phyloP scores from a whole-genome alignment of 2,329 filamentous ascomycete genomes.

The Trichoderma brevicompactum region DNA sequence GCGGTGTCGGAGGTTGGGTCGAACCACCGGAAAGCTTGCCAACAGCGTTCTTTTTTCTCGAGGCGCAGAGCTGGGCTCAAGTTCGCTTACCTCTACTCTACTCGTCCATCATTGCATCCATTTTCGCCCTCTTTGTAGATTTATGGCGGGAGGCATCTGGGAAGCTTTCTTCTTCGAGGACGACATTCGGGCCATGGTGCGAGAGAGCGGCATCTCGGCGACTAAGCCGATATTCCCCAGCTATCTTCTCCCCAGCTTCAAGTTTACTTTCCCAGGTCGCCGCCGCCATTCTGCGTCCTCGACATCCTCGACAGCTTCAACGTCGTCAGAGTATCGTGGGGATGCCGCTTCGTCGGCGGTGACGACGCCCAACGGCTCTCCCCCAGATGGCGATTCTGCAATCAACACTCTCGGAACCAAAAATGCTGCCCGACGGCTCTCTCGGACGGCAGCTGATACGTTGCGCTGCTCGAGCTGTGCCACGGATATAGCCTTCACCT shows the following conservation, averaged over 20 bases:
- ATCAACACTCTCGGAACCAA: not conserved
- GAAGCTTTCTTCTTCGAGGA: constrained; percentile 19
- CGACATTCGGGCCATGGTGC: constrained; percentile 37
- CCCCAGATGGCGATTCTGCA: constrained; percentile 31
- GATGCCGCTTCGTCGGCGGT: constrained; percentile 37
- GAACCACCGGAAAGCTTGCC: constrained; percentile 15
- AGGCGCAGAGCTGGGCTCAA: not conserved
- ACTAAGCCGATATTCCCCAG: constrained; percentile 53
- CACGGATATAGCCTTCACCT: constrained; percentile 62
- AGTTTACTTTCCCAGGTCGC: constrained; percentile 50
- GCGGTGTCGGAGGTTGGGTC: constrained; percentile 20
- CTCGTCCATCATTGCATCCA: not conserved
- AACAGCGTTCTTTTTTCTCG: not conserved
- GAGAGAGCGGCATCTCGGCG: constrained; percentile 47
- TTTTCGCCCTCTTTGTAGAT: not conserved
- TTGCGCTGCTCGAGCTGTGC: constrained; percentile 64
- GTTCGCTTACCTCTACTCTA: not conserved
- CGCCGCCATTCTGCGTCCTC: constrained; percentile 46
- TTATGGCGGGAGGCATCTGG: constrained; percentile 19
- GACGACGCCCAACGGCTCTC: constrained; percentile 39
- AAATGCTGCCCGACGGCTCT: constrained; percentile 39
- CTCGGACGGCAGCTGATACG: constrained; percentile 55
- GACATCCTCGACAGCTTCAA: constrained; percentile 35
- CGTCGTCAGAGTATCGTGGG: constrained; percentile 29
- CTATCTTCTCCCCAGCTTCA: constrained; percentile 58